Percentiles rank a stretch among this genome's conserved stretches.
phyloP scores from a whole-genome alignment of 176 grass and related monocot genomes.

The Themeda triandra region DNA sequence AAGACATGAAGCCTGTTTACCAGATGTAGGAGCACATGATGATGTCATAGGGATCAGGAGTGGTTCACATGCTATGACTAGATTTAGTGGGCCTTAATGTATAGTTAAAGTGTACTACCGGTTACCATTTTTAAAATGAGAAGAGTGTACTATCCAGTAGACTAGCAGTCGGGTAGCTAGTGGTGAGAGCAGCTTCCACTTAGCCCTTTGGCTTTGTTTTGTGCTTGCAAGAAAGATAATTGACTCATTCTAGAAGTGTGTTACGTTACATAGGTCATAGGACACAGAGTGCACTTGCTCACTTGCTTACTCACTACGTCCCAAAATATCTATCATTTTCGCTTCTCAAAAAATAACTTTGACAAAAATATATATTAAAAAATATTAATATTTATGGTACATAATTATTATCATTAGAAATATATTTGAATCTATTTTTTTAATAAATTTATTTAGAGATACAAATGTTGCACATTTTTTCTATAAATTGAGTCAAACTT shows the following conservation, averaged over 20 bases:
- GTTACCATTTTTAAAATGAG: neutral
- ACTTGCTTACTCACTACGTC: too few relatives aligned
- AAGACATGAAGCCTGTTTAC: conserved; percentile 28
- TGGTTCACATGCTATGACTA: conserved; percentile 34
- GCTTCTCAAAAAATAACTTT: too few relatives aligned
- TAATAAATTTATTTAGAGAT: too few relatives aligned
- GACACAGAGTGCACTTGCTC: too few relatives aligned
- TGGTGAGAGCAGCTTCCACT: conserved; percentile 11
- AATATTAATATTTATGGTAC: too few relatives aligned
- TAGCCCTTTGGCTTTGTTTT: neutral
- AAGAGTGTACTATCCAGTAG: neutral
- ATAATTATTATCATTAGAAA: too few relatives aligned
- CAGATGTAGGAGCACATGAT: conserved; percentile 23
- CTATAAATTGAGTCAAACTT: too few relatives aligned
- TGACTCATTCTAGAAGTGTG: neutral
- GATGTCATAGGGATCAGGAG: conserved; percentile 37
- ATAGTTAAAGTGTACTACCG: conserved; percentile 28
- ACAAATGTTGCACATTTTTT: too few relatives aligned
- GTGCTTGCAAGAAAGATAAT: conserved; percentile 19
- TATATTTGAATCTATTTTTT: too few relatives aligned
- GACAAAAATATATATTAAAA: too few relatives aligned
- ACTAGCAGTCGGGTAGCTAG: neutral
- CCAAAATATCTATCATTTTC: too few relatives aligned
- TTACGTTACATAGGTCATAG: too few relatives aligned
- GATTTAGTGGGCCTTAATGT: conserved; percentile 38